phyloP scores from a whole-genome alignment of 140 eudicot species.

The Ambrosia hybrid region DNA sequence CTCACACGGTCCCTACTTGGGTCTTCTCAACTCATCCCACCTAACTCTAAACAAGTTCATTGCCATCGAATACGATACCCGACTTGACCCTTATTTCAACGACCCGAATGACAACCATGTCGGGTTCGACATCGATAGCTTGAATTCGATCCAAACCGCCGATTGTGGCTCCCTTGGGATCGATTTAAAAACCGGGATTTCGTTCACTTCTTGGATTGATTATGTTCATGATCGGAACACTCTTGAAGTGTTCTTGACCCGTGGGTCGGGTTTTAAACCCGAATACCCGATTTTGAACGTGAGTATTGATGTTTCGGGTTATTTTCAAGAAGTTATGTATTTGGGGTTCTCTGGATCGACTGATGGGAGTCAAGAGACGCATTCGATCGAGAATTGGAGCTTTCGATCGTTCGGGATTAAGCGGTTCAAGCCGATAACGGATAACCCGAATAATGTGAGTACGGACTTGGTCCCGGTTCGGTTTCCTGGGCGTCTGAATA shows the following conservation, averaged over 20 bases:
- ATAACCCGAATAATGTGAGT: conserved; percentile 63
- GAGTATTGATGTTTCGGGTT: conserved; percentile 49
- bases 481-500: conserved; percentile 10
- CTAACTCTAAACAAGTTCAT: conserved; percentile 65
- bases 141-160: conserved; percentile 60
- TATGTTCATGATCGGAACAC: conserved; percentile 40
- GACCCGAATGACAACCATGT: conserved; percentile 76
- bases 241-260: conserved; percentile 57
- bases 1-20: conserved; percentile 66
- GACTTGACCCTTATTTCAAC: conserved; percentile 49
- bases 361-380: conserved; percentile 68
- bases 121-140: conserved; percentile 74
- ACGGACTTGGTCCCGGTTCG: conserved; percentile 35
- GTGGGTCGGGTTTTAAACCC: conserved; percentile 48
- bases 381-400: conserved; percentile 60
- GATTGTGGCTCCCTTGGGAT: conserved; percentile 42
- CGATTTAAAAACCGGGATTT: conserved; percentile 52
- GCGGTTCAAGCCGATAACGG: conserved; percentile 37
- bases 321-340: conserved; percentile 53
- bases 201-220: conserved; percentile 76
- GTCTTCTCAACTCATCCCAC: conserved; percentile 63
- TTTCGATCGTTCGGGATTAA: conserved; percentile 55
- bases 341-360: conserved; percentile 74
- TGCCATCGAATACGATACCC: conserved; percentile 81
- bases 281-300: conserved; percentile 41